Evolutionary conservation across 306 rosid genomes (phyloP).

Genomic region (Vigna hirtella): DNA sequence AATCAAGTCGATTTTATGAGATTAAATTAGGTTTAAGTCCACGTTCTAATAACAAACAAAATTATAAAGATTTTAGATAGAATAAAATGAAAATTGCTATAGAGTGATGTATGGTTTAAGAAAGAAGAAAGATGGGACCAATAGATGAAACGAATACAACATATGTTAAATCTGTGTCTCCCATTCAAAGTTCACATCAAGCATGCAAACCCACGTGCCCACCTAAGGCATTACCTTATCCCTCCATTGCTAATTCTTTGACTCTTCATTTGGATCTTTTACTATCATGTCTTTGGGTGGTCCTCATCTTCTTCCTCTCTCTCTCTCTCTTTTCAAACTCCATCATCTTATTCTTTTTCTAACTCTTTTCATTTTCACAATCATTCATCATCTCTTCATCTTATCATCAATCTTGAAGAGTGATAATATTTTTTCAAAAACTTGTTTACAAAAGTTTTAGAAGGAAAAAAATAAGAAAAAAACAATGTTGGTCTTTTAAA

Average conservation of each 20-base stretch:
- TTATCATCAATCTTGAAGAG: neutral
- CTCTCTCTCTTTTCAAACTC: conserved; percentile 21
- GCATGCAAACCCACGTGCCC: conserved; percentile 57
- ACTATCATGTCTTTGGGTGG: conserved; percentile 14
- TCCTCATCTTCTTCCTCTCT: conserved; percentile 35
- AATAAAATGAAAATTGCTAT: too few relatives aligned
- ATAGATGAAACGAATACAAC: conserved; percentile 4
- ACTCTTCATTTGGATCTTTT: conserved; percentile 60
- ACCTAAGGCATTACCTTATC: conserved; percentile 47
- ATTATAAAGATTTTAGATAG: too few relatives aligned
- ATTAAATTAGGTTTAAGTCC: rapidly evolving
- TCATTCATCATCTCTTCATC: neutral
- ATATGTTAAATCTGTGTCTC: conserved; percentile 55
- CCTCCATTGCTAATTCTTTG: conserved; percentile 44
- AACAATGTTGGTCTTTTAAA: too few relatives aligned
- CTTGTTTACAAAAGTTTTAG: too few relatives aligned
- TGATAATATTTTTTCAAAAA: too few relatives aligned
- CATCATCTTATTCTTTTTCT: conserved; percentile 13
- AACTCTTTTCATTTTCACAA: conserved; percentile 16
- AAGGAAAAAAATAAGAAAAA: too few relatives aligned
- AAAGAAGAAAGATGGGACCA: conserved; percentile 44
- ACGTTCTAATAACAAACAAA: too few relatives aligned
- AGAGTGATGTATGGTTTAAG: neutral
- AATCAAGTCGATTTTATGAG: rapidly evolving
- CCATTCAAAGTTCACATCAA: conserved; percentile 31